Evolutionary conservation across 306 rosid species (phyloP).

Genomic region (Acmispon strigosus): DNA sequence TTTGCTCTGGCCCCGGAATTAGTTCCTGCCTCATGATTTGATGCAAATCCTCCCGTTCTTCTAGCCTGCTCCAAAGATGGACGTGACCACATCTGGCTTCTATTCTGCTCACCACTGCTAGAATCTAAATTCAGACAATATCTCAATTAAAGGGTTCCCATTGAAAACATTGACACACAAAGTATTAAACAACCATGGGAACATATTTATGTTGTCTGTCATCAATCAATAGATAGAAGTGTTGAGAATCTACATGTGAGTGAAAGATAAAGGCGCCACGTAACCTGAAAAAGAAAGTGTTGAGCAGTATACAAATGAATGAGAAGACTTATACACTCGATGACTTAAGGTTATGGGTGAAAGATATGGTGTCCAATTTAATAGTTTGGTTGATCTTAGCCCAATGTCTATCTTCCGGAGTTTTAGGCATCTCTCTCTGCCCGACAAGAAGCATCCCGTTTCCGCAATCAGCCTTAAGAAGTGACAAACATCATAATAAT

Average conservation of each 20-base stretch:
- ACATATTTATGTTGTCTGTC: not conserved
- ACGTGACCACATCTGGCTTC: conserved; percentile 17
- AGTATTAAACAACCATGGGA: not conserved
- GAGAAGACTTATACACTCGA: too few relatives aligned
- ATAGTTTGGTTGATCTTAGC: too few relatives aligned
- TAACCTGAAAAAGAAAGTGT: too few relatives aligned
- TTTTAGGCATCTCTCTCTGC: too few relatives aligned
- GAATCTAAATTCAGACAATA: conserved; percentile 23
- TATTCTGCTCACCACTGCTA: conserved; percentile 13
- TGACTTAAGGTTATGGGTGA: too few relatives aligned
- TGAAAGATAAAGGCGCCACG: too few relatives aligned
- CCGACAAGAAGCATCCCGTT: too few relatives aligned
- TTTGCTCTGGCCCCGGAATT: conserved; percentile 35
- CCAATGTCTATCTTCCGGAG: too few relatives aligned
- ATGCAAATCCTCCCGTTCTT: conserved; percentile 22
- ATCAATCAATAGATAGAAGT: not conserved
- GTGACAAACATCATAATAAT: not conserved
- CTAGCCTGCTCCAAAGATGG: conserved; percentile 23
- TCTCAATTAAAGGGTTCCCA: not conserved
- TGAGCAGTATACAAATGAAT: too few relatives aligned
- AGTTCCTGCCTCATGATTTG: conserved; percentile 17
- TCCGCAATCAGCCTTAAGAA: too few relatives aligned
- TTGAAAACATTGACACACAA: not conserved
- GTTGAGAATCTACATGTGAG: too few relatives aligned
- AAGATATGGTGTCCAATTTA: too few relatives aligned